A percentile compares a stretch with the other conserved stretches of the same genome.
phyloP scores from a whole-genome alignment of 768 basidiomycete genomes.

The Termitomyces sp. region DNA sequence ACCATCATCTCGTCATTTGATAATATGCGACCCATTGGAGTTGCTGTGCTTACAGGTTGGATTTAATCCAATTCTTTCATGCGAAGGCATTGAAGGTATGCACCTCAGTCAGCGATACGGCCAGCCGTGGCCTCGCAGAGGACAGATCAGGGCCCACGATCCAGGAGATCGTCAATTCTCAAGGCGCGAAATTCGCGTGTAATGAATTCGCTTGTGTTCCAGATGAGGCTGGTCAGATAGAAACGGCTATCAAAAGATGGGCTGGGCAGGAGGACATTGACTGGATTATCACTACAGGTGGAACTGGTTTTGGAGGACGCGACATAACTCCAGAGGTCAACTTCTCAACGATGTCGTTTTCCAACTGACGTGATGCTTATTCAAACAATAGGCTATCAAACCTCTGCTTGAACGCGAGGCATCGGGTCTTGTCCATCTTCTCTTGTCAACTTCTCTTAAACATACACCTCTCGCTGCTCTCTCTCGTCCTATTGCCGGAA shows the following conservation, averaged over 20 bases:
- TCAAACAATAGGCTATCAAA: constrained; percentile 46
- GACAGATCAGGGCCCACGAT: constrained; percentile 72
- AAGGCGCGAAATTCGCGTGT: constrained; percentile 33
- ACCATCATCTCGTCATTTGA: background rate
- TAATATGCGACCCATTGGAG: constrained; percentile 24
- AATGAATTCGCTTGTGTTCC: constrained; percentile 50
- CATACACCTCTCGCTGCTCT: constrained; percentile 81
- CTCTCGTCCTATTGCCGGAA: constrained; percentile 81
- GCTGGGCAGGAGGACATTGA: constrained; percentile 48
- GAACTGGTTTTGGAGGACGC: constrained; percentile 81
- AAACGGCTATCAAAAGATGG: constrained; percentile 45
- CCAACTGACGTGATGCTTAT: background rate
- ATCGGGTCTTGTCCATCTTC: constrained; percentile 72
- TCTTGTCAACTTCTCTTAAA: constrained; percentile 65
- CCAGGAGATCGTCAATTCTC: constrained; percentile 42
- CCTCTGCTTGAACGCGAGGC: constrained; percentile 66
- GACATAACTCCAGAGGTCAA: constrained; percentile 83
- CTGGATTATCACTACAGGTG: constrained; percentile 82
- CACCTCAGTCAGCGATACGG: constrained; percentile 69
- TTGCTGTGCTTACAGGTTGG: constrained; percentile 32
- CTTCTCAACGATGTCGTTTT: background rate
- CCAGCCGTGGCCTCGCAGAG: constrained; percentile 39
- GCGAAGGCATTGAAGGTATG: constrained; percentile 7
- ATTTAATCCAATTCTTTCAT: constrained; percentile 6
- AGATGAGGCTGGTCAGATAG: constrained; percentile 61